Evolutionary conservation across 1,284 basidiomycete genomes (phyloP).

Genomic region (Irpex sp.): DNA sequence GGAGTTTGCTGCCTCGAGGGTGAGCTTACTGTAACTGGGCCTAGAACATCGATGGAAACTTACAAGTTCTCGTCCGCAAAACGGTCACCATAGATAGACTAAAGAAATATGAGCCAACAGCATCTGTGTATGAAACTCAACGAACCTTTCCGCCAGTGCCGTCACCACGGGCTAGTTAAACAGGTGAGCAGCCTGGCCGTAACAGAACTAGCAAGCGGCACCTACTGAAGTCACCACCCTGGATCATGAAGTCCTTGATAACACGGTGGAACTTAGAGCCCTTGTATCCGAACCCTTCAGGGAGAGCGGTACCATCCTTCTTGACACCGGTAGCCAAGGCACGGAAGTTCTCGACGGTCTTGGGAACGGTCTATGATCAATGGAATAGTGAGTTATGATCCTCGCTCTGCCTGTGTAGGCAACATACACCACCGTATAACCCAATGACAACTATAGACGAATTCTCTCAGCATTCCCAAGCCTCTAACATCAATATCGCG

Average conservation of each 20-base stretch:
- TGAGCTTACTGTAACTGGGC: background rate
- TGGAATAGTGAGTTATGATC: conserved; percentile 16
- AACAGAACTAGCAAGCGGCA: background rate
- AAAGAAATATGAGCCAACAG: background rate
- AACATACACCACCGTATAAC: conserved; percentile 71
- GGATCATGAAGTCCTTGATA: conserved; percentile 72
- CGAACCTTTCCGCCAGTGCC: conserved; percentile 57
- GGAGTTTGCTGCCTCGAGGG: conserved; percentile 64
- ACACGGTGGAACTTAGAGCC: conserved; percentile 70
- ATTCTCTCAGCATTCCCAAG: conserved; percentile 3
- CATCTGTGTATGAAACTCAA: background rate
- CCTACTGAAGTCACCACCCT: conserved; percentile 71
- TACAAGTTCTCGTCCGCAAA: conserved; percentile 84
- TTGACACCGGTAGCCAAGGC: conserved; percentile 70
- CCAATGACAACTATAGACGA: conserved; percentile 67
- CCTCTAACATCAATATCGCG: conserved; percentile 1
- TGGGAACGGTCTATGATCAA: conserved; percentile 67
- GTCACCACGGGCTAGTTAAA: conserved; percentile 43
- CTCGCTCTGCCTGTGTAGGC: conserved; percentile 25
- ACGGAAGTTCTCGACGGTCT: conserved; percentile 72
- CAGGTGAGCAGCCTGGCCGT: background rate
- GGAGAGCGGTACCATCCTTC: conserved; percentile 75
- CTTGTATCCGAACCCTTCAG: conserved; percentile 67
- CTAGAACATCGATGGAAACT: conserved; percentile 23
- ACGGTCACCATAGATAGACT: conserved; percentile 55